Base-by-base conservation (phyloP, 2,329 filamentous ascomycete species). In the Talaromyces amestolkiae region DNA sequence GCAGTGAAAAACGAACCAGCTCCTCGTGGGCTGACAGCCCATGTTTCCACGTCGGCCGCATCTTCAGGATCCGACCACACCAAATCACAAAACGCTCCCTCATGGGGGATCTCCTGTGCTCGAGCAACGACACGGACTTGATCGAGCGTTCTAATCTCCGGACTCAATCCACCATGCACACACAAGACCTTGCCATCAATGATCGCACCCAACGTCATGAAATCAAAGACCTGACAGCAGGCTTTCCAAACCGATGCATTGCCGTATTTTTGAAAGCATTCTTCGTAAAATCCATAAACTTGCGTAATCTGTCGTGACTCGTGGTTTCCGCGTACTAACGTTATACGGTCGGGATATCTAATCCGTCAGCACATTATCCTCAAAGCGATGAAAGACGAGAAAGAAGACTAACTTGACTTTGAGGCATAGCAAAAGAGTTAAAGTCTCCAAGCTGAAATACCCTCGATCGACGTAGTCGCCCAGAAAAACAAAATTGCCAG, bases 201-300 rank as follows among this genome's bases (percentile, higher is more conserved):
- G 71, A 91, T 86, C 61, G 89, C 89, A 64, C 89, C 89, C 65
- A 91, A 83, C 19, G 89, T 89, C 69, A 92, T 86, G 75, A 91
- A 92, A 76, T 92, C 89, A 73, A 92, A 92, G 51, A 92, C 87
- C 76, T 91, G 89, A 71, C 89, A 91, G 76, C 90, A 91, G 61
- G 88, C 89, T 77, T 91, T 91, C 89, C 89, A 92, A 63, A 92
- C 89, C 37, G 88, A 90, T 7, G 89, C 89, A 76, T 91, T 91
- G 67, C 89, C 89, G 72, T 92, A 92, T 75, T 92, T 92, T 70
- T 89, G 87, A 70, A 90, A 84, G 73, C 89, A 92, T 74, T 92
- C 89, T 73, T 91, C 89, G 77, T 91, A 91, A 77, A 92, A 92
- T 35, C 89, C 89, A 74, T 92, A 92, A 15, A 91, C 89, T 74